Percentiles rank a stretch among this genome's conserved stretches.
phyloP scores from a whole-genome alignment of 768 basidiomycete species.

The Mycena floridula region DNA sequence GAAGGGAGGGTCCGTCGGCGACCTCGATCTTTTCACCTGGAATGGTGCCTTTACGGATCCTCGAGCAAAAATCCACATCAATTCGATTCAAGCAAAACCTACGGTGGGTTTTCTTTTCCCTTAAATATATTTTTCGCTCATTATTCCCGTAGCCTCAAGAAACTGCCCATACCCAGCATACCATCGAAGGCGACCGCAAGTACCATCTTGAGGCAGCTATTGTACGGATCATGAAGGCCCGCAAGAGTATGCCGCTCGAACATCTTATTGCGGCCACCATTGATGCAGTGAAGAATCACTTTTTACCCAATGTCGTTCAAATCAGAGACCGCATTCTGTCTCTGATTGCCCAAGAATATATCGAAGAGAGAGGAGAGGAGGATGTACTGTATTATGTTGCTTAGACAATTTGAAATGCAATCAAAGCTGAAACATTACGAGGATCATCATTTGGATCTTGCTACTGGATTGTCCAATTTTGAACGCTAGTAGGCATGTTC shows the following conservation, averaged over 20 bases:
- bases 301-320: conserved; percentile 73
- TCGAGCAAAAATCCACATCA: conserved; percentile 80
- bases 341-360: conserved; percentile 84
- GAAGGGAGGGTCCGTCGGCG: conserved; percentile 67
- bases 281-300: conserved; percentile 82
- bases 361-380: conserved; percentile 69
- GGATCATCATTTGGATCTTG: too few relatives aligned
- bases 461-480: too few relatives aligned
- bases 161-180: conserved; percentile 69
- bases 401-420: conserved; percentile 22
- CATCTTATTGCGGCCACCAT: conserved; percentile 79
- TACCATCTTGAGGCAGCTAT: conserved; percentile 90
- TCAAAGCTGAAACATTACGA: too few relatives aligned
- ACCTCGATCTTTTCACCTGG: conserved; percentile 72
- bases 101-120: conserved; percentile 46
- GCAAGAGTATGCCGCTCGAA: conserved; percentile 77
- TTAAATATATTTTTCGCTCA: conserved; percentile 1
- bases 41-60: conserved; percentile 81
- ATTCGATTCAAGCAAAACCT: conserved; percentile 92
- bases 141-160: conserved; percentile 67
- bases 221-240: conserved; percentile 93
- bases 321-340: conserved; percentile 84
- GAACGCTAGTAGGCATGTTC: too few relatives aligned
- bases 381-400: conserved; percentile 73
- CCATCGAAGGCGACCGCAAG: conserved; percentile 84